phyloP scores from a whole-genome alignment of 352 stramenopile genomes.

The Globisporangium megalacanthum region DNA sequence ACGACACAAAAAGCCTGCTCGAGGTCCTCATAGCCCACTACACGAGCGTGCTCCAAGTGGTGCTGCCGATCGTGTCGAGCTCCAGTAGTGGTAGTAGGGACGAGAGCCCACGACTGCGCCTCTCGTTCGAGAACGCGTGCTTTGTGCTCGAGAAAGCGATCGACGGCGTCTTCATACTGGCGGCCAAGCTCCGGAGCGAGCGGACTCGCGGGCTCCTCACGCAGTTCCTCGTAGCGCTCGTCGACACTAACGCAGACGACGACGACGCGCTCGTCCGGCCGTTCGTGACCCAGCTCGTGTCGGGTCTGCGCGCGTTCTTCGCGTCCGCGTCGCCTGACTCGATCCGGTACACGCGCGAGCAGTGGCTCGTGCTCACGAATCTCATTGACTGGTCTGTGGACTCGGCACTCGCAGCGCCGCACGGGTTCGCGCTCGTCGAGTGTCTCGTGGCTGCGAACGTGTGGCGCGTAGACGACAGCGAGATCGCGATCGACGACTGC shows the following conservation, averaged over 20 bases:
- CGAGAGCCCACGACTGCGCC: neutral
- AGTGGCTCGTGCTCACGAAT: slow-evolving; percentile 60
- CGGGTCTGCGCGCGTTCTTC: slow-evolving; percentile 27
- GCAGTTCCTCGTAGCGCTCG: slow-evolving; percentile 39
- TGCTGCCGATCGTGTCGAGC: slow-evolving; percentile 39
- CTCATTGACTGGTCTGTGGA: slow-evolving; percentile 54
- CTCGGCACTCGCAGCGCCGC: slow-evolving; percentile 33
- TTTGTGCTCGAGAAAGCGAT: slow-evolving; percentile 60
- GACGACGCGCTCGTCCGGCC: slow-evolving; percentile 56
- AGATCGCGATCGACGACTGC: slow-evolving; percentile 51
- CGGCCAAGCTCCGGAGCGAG: slow-evolving; percentile 32
- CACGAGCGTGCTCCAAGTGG: slow-evolving; percentile 29
- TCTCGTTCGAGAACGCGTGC: slow-evolving; percentile 61
- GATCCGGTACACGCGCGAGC: slow-evolving; percentile 31
- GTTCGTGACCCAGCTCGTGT: slow-evolving; percentile 56
- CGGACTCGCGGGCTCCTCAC: slow-evolving; percentile 27
- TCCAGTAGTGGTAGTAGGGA: slow-evolving; percentile 12
- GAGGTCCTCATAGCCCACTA: slow-evolving; percentile 48
- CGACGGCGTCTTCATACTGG: slow-evolving; percentile 48
- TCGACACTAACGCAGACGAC: slow-evolving; percentile 56
- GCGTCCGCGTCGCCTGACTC: slow-evolving; percentile 21
- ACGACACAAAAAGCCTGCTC: slow-evolving; percentile 28
- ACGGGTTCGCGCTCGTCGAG: slow-evolving; percentile 60
- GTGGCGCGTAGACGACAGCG: slow-evolving; percentile 44
- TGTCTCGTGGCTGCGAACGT: slow-evolving; percentile 48